Conservation (phyloP, 257 asterid genomes). For the Cynanchum wilfordii region DNA sequence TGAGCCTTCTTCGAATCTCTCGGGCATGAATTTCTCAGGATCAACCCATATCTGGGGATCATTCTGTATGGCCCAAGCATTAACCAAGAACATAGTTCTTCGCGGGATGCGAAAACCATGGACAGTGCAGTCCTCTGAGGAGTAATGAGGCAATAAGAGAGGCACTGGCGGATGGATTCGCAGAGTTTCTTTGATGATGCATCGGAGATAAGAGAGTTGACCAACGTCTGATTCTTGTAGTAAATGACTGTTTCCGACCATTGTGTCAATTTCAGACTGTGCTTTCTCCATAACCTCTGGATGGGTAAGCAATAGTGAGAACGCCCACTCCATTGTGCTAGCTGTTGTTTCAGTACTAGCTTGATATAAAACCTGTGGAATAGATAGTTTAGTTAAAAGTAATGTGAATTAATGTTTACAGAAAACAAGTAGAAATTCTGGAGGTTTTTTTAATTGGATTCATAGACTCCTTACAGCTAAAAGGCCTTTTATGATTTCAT, state of each 20-base stretch:
- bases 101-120: constrained; percentile 46
- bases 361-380: constrained; percentile 30
- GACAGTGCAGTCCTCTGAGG: constrained; percentile 50
- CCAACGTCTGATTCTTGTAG: constrained; percentile 28
- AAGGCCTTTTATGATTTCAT: constrained; percentile 38
- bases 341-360: constrained; percentile 39
- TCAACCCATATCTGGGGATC: constrained; percentile 55
- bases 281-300: constrained; percentile 27
- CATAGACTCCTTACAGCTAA: constrained; percentile 31
- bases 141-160: constrained; percentile 53
- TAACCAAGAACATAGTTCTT: constrained; percentile 51
- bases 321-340: constrained; percentile 32
- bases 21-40: constrained; percentile 50
- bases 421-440: no score
- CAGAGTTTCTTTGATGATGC: constrained; percentile 53
- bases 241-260: constrained; percentile 22
- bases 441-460: neutral
- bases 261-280: constrained; percentile 24
- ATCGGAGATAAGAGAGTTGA: constrained; percentile 42
- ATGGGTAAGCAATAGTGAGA: constrained; percentile 21
- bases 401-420: no score
- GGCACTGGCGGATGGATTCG: constrained; percentile 57
- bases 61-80: no score
- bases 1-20: constrained; percentile 36
- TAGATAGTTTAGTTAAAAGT: no score